Base-by-base conservation (phyloP, 2,329 filamentous ascomycete genomes). In the Lasiodiplodia gonubiensis region DNA sequence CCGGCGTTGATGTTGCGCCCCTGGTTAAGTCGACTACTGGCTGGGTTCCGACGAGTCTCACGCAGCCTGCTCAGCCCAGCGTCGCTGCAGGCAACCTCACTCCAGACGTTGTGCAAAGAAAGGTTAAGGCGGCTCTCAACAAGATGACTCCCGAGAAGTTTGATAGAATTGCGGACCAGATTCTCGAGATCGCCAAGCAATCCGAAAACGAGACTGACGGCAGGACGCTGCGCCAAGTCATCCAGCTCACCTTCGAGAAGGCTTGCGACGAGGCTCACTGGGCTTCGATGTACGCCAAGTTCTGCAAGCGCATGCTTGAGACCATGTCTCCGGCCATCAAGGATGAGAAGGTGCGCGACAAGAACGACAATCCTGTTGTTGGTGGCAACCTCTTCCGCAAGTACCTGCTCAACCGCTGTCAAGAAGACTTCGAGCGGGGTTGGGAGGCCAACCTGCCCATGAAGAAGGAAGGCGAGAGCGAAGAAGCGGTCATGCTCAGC, bases 141-240 rank as follows among this genome's bases (percentile, higher is more conserved):
- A 99, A 99, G 90, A 98, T 99, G 95, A 98, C 95, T 0, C 95
- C 95, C 0, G 95, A 99, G 83, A 99, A 98, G 78, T 99, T 99
- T 75, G 94, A 97, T 78, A 93, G 90, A 83, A 97, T 99, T 72
- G 89, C 95, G 7, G 92, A 94, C 70, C 93, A 97, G 79, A 97
- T 99, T 70, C 86, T 99, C 35, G 86, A 89, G 65, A 99, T 99
- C 78, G 93, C 94, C 33, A 91, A 89, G 25, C 95, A 99, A 79
- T 98, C 94, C 65, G 97, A 97, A 86, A 91, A 97, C 74, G 95
- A 99, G 82, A 88, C 88, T 25, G 95, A 99, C 75, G 95, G 95
- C 53, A 92, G 94, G 68, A 98, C 95, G 8, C 86, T 99, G 61
- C 92, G 95, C 74, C 95, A 99, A 81, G 94, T 99, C 76, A 99